phyloP scores from a whole-genome alignment of 1,284 basidiomycete genomes.

The Uromyces viciae-fabae region DNA sequence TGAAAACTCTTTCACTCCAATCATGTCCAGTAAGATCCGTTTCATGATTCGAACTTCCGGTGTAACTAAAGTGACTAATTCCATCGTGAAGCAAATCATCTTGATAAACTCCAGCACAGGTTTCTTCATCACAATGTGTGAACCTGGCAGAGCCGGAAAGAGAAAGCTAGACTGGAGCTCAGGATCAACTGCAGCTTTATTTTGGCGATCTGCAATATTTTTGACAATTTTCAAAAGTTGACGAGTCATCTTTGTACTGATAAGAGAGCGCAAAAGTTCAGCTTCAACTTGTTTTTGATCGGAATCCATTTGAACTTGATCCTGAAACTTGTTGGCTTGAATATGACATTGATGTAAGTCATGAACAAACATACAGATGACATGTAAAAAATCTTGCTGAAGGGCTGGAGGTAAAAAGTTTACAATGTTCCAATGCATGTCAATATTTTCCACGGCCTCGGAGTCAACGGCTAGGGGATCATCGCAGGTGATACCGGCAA shows the following conservation, averaged over 20 bases:
- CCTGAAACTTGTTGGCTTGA: constrained; percentile 61
- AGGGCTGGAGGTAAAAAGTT: constrained; percentile 80
- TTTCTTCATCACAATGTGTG: constrained; percentile 70
- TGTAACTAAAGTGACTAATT: constrained; percentile 70
- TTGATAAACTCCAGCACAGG: constrained; percentile 88
- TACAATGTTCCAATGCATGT: constrained; percentile 94
- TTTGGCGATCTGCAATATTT: constrained; percentile 65
- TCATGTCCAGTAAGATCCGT: constrained; percentile 81
- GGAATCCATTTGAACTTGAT: constrained; percentile 64
- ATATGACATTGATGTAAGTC: constrained; percentile 71
- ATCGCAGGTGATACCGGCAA: constrained; percentile 81
- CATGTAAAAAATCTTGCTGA: constrained; percentile 71
- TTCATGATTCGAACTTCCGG: constrained; percentile 84
- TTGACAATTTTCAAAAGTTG: constrained; percentile 70
- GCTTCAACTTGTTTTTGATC: constrained; percentile 58
- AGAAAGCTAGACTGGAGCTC: constrained; percentile 59
- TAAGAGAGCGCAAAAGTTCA: constrained; percentile 68
- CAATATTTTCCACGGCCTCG: constrained; percentile 58
- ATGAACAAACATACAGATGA: constrained; percentile 78
- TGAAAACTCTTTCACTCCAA: constrained; percentile 77
- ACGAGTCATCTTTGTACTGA: constrained; percentile 75
- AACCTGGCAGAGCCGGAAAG: constrained; percentile 85
- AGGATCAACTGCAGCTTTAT: constrained; percentile 61
- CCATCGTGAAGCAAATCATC: constrained; percentile 75
- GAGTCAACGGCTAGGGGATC: constrained; percentile 58